Evolutionary conservation across 1,284 basidiomycete genomes (phyloP), one percentile per base, ranked within the genome.

Genomic region (Apiotrichum porosum): DNA sequence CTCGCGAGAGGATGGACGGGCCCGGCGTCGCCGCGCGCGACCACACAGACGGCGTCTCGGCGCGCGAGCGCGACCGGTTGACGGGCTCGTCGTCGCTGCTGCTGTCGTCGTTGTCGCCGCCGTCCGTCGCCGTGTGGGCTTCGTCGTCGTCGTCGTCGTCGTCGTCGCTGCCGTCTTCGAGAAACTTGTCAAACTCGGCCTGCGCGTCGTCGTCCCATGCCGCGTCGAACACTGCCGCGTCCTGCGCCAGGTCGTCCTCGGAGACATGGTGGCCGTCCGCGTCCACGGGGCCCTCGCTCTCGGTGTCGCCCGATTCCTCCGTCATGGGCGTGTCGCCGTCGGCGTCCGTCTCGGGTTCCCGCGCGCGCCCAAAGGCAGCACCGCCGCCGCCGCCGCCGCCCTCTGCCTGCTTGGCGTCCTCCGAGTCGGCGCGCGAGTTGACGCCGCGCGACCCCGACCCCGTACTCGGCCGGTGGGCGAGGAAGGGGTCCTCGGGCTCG

Each of bases 311-410:
- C 15, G 26, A 5, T 6, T 12, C 26, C 8, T 28, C 12, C 8
- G 26, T 28, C 66, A 66, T 4, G 58, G 63, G 86, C n/a, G 91
- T 84, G 68, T 91, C 89, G 54, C 86, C 81, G 57, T 88, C 85
- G 51, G 87, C 83, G 56, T 83, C 83, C 49, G 22, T 17, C n/a
- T n/a, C n/a, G n/a, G n/a, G n/a, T n/a, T n/a, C n/a, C n/a, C n/a
- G n/a, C n/a, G n/a, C n/a, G n/a, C n/a, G n/a, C n/a, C n/a, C n/a
- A n/a, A n/a, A n/a, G 8, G 12, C 12, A 12, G 26, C 12, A 6
- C 81, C 80, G 87, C 88, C 90, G 64, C 85, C 77, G 48, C 84
- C 79, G 23, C 51, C 52, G n/a, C 42, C 30, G 21, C 48, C 43
- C 31, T 49, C 51, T 4, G 26, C 26, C 26, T 44, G 21, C 14